Evolutionary conservation across 306 rosid genomes (phyloP), one percentile per base, ranked within the genome.

Genomic region (Cicer cuneatum): DNA sequence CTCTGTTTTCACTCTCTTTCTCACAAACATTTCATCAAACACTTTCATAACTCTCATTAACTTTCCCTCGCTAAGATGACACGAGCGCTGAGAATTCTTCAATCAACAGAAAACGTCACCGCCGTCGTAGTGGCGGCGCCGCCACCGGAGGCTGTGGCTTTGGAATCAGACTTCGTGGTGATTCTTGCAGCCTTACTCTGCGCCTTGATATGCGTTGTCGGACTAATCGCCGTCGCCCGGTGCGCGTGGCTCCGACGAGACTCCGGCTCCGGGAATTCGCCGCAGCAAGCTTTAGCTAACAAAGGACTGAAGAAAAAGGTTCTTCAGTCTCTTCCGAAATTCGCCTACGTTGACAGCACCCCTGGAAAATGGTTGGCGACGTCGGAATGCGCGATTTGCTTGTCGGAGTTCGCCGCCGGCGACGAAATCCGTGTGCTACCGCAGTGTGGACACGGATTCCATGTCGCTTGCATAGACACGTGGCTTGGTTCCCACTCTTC

Each of bases 401-500:
- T 90, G 37, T 75, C 84, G 8, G 93, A 90, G 7, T 90, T 90
- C 29, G 71, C 46, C 21, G 85, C 76, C 24, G 96, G 91, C 11
- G 89, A 90, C 13, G 86, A 90, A 89, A 89, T 90, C 70, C 81
- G 96, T 1, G 88, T 83, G 0, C 47, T 90, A 62, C 96, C 96
- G 52, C 93, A 87, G 88, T 89, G 97, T 66, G 87, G 89, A 0
- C 97, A 91, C 51, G 83, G 86, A 6, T 91, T 91, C 78, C 97
- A 89, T 39, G 83, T 87, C 0, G 81, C 64, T 0, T 91, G 97
- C 72, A 83, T 91, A 33, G 93, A 91, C 78, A 85, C 81, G 37
- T 90, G 96, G 96, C 89, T 90, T 1, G 90, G 85, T 12, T 82
- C 90, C 9, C 96, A 89, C 80, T 90, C 96, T 0, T 89, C 96